A percentile compares a stretch with the other conserved stretches of the same genome.
phyloP scores from a whole-genome alignment of 345 rosid genomes.

The Acer yangbiense region DNA sequence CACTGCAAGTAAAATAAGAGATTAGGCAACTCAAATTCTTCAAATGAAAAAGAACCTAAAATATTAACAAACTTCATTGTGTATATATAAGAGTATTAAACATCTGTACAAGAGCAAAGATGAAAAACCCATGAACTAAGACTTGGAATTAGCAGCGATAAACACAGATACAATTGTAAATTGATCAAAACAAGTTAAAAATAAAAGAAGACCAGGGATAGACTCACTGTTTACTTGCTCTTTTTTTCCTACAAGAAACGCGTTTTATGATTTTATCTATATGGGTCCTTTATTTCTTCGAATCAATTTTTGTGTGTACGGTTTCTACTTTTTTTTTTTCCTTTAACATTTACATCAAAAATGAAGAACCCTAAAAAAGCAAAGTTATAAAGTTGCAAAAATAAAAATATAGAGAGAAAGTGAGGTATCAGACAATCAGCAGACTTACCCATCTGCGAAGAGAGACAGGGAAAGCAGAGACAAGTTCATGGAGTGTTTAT shows the following conservation, averaged over 20 bases:
- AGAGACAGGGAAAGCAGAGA: neutral
- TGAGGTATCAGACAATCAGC: neutral
- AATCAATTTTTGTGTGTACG: neutral
- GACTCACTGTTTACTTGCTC: neutral
- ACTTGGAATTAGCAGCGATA: conserved; percentile 1
- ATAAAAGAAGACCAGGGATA: neutral
- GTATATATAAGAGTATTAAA: neutral
- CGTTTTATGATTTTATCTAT: neutral
- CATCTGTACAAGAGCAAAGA: neutral
- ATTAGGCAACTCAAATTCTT: conserved; percentile 12
- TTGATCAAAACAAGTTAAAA: neutral
- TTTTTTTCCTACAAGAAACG: neutral
- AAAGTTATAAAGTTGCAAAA: neutral
- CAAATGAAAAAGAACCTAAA: neutral
- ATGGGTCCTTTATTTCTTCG: neutral
- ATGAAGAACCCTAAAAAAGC: neutral
- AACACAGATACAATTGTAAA: neutral
- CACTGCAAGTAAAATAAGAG: conserved; percentile 31
- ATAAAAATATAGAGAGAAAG: neutral
- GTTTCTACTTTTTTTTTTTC: neutral
- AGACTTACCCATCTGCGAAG: conserved; percentile 8
- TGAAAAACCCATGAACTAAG: neutral
- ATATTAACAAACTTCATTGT: neutral
- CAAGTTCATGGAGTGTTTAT: neutral
- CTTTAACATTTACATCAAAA: neutral